A percentile compares a stretch with the other conserved stretches of the same genome.
phyloP scores from a whole-genome alignment of 2,329 filamentous ascomycete species.

The Colletotrichum sp. region DNA sequence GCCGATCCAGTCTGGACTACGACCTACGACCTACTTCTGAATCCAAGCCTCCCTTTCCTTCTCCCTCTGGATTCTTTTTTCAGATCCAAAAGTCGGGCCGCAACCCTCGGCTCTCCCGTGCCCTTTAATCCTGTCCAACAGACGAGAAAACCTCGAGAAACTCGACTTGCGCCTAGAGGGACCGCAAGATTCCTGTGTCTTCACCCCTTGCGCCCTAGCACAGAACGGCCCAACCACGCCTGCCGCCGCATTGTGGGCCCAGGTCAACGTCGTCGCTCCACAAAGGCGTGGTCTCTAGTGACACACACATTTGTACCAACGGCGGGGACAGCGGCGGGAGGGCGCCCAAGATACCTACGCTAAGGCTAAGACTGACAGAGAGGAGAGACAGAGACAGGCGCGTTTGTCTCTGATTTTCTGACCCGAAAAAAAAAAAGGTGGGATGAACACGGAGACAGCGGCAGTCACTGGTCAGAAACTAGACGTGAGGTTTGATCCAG shows the following conservation, averaged over 20 bases:
- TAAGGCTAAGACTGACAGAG: not conserved
- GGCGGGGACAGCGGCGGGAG: not conserved
- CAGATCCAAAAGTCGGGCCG: not conserved
- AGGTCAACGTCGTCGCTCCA: not conserved
- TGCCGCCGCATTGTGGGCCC: conserved; percentile 8
- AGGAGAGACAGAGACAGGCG: not conserved
- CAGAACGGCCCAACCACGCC: not conserved
- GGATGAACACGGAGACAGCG: conserved; percentile 9
- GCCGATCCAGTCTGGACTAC: not conserved
- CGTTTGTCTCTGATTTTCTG: not conserved
- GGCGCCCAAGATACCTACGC: not conserved
- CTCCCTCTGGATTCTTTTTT: conserved; percentile 19
- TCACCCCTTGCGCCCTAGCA: conserved; percentile 9
- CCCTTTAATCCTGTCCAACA: conserved; percentile 21
- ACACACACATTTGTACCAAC: not conserved
- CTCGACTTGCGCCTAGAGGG: conserved; percentile 12
- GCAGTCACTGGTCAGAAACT: not conserved
- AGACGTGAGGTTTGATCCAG: not conserved
- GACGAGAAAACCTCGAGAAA: not conserved
- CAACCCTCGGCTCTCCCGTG: not conserved
- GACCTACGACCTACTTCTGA: not conserved
- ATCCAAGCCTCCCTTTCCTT: conserved; percentile 9
- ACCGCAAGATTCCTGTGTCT: conserved; percentile 2
- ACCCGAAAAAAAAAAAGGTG: not conserved
- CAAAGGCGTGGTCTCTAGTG: not conserved